Evolutionary conservation across 78 protist genomes (phyloP), one percentile per base, ranked within the genome.

Genomic region (Creolimax fragrantissima): DNA sequence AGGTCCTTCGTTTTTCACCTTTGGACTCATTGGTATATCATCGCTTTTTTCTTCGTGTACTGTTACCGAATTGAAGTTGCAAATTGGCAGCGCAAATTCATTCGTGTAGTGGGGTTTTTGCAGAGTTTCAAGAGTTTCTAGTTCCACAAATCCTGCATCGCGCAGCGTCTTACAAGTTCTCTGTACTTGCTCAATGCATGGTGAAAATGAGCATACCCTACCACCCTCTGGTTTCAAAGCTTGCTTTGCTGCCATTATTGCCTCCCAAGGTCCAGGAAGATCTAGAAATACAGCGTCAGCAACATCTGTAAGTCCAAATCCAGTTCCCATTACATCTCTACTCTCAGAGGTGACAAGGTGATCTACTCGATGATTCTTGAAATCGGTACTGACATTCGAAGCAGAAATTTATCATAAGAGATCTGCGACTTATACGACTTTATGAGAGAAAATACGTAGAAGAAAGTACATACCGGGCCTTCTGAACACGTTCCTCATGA

Each of bases 111-210:
- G 24, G 11, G 74, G 74, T 58, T 58, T 58, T 58, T 58, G 74
- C 74, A 58, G 74, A 17, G 74, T 58, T 58, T 58, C 74, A 17
- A 58, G 74, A 17, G 74, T 85, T 17, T 47, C 92, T 6, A 24
- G 3, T 58, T 58, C 74, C 24, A 58, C 74, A 42, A 90, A 90
- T 3, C 92, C 92, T 41, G 7, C 81, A 39, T n/a, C 42, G 7
- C 93, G 35, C n/a, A 91, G 93, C 3, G 44, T 42, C 42, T 3
- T 32, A 24, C 89, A 81, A 36, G 36, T 91, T 44, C 93, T 81
- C 89, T 45, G 83, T 58, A 58, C 74, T 67, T 96, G 97, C 83
- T 96, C 97, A 35, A 96, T 93, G 86, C 96, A 95, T 2, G 97
- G 97, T n/a, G 95, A 93, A 92, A 93, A 96, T 58, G 89, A 81